Conservation (phyloP, 306 rosid species). For the Medicago truncatula region DNA sequence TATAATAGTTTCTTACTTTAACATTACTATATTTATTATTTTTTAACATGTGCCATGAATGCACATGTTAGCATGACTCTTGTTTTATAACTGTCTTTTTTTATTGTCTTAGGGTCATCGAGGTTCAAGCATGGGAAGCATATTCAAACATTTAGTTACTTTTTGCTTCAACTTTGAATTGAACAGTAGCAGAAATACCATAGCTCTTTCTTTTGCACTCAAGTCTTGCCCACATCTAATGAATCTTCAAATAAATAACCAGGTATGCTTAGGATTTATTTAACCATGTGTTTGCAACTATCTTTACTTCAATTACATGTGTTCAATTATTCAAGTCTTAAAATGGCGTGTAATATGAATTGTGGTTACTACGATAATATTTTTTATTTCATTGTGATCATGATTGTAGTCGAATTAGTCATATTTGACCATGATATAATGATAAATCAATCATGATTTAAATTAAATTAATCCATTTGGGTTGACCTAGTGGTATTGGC, state of each 20-base stretch:
- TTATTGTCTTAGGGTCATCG: neutral
- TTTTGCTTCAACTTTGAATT: neutral
- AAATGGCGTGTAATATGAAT: too few relatives aligned
- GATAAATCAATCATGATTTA: too few relatives aligned
- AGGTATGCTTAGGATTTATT: neutral
- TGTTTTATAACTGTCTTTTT: neutral
- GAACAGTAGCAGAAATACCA: neutral
- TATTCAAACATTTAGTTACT: neutral
- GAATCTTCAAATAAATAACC: neutral
- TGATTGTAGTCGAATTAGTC: neutral
- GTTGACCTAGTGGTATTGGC: too few relatives aligned
- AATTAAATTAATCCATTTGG: too few relatives aligned
- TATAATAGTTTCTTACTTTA: too few relatives aligned
- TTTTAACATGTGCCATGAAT: too few relatives aligned
- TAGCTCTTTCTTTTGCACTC: neutral
- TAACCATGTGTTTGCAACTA: neutral
- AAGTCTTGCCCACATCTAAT: neutral
- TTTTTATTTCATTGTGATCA: neutral
- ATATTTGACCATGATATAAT: neutral
- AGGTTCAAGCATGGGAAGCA: neutral
- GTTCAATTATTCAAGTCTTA: neutral
- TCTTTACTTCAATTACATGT: neutral
- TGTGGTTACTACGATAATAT: neutral
- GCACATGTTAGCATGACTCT: too few relatives aligned
- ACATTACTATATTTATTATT: too few relatives aligned